Evolutionary conservation across 495 filamentous ascomycete genomes (phyloP).

Genomic region (Penicillium odoratum): DNA sequence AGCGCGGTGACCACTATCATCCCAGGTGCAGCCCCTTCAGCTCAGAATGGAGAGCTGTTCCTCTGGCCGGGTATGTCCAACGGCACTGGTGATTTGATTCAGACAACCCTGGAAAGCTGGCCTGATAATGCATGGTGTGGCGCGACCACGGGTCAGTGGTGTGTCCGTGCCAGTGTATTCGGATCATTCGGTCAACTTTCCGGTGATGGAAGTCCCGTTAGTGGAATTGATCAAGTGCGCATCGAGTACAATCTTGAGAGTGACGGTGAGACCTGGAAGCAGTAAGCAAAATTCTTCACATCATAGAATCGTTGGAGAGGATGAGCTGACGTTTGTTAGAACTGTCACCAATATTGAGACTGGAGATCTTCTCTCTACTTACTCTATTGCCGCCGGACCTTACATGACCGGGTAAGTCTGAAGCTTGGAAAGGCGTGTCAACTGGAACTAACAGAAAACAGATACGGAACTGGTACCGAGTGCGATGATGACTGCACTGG

Average conservation of each 20-base stretch:
- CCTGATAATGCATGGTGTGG: slow-evolving; percentile 37
- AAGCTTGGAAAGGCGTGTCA: not conserved
- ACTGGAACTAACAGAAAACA: slow-evolving; percentile 7
- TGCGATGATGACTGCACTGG: slow-evolving; percentile 36
- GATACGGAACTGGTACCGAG: slow-evolving; percentile 41
- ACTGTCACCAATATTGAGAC: slow-evolving; percentile 36
- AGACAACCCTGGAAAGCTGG: slow-evolving; percentile 40
- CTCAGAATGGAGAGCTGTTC: slow-evolving; percentile 40
- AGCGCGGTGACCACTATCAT: slow-evolving; percentile 44
- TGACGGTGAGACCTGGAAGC: slow-evolving; percentile 35
- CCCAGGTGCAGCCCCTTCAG: slow-evolving; percentile 35
- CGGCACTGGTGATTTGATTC: slow-evolving; percentile 43
- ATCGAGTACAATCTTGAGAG: slow-evolving; percentile 36
- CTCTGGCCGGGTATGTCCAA: slow-evolving; percentile 49
- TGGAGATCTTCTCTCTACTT: slow-evolving; percentile 31
- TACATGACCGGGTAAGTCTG: slow-evolving; percentile 37
- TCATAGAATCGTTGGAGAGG: not conserved
- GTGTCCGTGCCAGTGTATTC: slow-evolving; percentile 43
- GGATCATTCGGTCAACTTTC: slow-evolving; percentile 39
- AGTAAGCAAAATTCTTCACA: slow-evolving; percentile 20
- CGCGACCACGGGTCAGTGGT: slow-evolving; percentile 36
- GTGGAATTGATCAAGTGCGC: slow-evolving; percentile 30
- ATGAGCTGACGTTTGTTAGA: slow-evolving; percentile 9
- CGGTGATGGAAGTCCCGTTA: slow-evolving; percentile 29
- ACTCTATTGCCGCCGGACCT: slow-evolving; percentile 31